phyloP scores from a whole-genome alignment of 2,329 filamentous ascomycete species.

The Colletotrichum euphorbiae region DNA sequence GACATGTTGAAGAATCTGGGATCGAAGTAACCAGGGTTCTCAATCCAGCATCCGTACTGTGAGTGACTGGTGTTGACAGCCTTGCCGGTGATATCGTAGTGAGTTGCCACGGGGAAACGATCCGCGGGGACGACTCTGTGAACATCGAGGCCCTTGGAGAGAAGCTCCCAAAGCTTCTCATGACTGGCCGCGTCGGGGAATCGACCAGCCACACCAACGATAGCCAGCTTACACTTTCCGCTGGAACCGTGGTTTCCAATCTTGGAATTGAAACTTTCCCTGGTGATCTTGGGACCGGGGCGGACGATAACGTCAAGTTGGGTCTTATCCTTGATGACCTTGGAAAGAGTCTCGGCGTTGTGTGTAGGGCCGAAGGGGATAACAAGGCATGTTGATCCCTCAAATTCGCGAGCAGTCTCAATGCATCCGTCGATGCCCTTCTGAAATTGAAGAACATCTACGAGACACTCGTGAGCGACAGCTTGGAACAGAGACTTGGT shows the following conservation, averaged over 20 bases:
- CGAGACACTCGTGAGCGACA: constrained; percentile 62
- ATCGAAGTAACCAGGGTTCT: constrained; percentile 75
- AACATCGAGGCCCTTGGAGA: constrained; percentile 74
- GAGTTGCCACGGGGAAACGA: constrained; percentile 70
- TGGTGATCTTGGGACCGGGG: constrained; percentile 49
- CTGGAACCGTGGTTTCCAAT: constrained; percentile 61
- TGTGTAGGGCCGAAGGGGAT: constrained; percentile 64
- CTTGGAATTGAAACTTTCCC: constrained; percentile 48
- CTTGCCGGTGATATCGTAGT: constrained; percentile 71
- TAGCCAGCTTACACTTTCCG: constrained; percentile 78
- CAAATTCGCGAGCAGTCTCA: constrained; percentile 54
- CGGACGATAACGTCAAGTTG: constrained; percentile 57
- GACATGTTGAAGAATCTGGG: constrained; percentile 80
- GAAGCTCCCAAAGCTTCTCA: constrained; percentile 62
- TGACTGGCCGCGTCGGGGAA: constrained; percentile 56
- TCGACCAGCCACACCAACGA: constrained; percentile 72
- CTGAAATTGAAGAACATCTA: constrained; percentile 60
- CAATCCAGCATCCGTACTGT: constrained; percentile 61
- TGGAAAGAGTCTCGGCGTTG: constrained; percentile 59
- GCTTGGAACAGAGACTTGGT: constrained; percentile 56
- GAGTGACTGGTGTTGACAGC: constrained; percentile 67
- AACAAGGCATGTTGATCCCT: constrained; percentile 56
- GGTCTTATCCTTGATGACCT: constrained; percentile 55
- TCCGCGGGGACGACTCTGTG: constrained; percentile 68
- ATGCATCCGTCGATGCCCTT: constrained; percentile 62